Conservation (phyloP, 2,329 filamentous ascomycete genomes). For the Trichophyton equinum region DNA sequence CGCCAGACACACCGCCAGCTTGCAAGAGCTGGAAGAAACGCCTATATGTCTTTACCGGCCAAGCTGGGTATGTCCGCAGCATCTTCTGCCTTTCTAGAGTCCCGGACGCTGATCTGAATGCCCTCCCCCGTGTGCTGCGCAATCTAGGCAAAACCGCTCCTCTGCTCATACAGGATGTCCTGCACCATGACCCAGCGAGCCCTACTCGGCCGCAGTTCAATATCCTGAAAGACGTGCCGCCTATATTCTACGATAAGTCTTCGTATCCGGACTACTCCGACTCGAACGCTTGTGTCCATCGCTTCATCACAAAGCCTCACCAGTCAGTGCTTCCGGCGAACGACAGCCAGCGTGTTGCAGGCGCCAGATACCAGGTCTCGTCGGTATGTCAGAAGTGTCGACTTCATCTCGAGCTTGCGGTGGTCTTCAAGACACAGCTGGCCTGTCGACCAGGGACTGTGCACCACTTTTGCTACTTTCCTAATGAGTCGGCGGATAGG, state of each 20-base stretch:
- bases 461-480: constrained; percentile 47
- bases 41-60: background rate
- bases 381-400: constrained; percentile 51
- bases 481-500: constrained; percentile 19
- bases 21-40: background rate
- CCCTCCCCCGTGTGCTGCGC: background rate
- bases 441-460: constrained; percentile 41
- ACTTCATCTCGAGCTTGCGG: constrained; percentile 47
- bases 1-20: background rate
- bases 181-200: constrained; percentile 35
- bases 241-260: constrained; percentile 31
- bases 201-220: constrained; percentile 36
- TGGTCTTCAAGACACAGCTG: constrained; percentile 38
- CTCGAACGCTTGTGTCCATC: constrained; percentile 44
- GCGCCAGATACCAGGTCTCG: constrained; percentile 42
- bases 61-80: background rate
- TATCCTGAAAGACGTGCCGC: constrained; percentile 46
- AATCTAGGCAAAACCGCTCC: constrained; percentile 40
- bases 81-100: background rate
- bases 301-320: constrained; percentile 43
- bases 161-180: constrained; percentile 35
- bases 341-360: constrained; percentile 14
- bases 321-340: constrained; percentile 40
- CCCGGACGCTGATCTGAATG: background rate
- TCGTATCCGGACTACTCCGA: constrained; percentile 26